A percentile compares a stretch with the other conserved stretches of the same genome.
These are phyloP conservation scores for Neurospora africana DNA, from an alignment of 495 filamentous ascomycete genomes.

Conservation along the genomic window DNA sequence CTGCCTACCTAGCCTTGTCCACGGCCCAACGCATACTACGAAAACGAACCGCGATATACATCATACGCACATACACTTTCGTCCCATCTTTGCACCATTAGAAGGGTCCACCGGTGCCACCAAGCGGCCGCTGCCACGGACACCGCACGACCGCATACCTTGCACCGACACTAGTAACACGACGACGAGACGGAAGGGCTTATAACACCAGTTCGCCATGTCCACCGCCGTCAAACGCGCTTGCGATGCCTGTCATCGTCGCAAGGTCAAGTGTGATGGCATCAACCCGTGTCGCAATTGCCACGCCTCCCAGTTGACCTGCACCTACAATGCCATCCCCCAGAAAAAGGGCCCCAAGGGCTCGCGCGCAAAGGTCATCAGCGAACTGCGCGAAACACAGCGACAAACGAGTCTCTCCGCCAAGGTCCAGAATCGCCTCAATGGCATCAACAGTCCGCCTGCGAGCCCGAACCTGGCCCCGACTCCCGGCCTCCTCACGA, in stretches of 20 bases:
- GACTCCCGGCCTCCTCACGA: slow-evolving; percentile 47
- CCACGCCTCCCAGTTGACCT: slow-evolving; percentile 52
- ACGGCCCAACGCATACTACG: too few species aligned
- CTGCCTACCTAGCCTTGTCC: not conserved
- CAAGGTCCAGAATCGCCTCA: slow-evolving; percentile 36
- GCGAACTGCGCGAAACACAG: slow-evolving; percentile 59
- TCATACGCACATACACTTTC: not conserved
- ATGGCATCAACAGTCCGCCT: slow-evolving; percentile 32
- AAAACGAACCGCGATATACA: not conserved
- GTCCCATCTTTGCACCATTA: slow-evolving; percentile 12
- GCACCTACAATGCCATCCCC: slow-evolving; percentile 74
- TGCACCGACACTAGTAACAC: not conserved
- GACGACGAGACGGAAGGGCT: not conserved
- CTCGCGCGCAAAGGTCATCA: slow-evolving; percentile 71
- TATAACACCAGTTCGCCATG: slow-evolving; percentile 21
- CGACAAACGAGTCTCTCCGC: slow-evolving; percentile 46
- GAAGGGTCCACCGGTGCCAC: slow-evolving; percentile 6
- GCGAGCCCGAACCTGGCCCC: slow-evolving; percentile 35
- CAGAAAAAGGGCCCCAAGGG: slow-evolving; percentile 84
- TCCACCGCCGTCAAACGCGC: slow-evolving; percentile 54
- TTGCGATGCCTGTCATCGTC: slow-evolving; percentile 74
- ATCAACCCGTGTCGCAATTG: slow-evolving; percentile 65
- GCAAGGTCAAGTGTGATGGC: slow-evolving; percentile 72
- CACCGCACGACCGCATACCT: not conserved
- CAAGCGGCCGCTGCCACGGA: slow-evolving; percentile 5